These are phyloP conservation scores for Colletotrichum musicola DNA, from an alignment of 2,329 filamentous ascomycete genomes.

Conservation along the genomic window DNA sequence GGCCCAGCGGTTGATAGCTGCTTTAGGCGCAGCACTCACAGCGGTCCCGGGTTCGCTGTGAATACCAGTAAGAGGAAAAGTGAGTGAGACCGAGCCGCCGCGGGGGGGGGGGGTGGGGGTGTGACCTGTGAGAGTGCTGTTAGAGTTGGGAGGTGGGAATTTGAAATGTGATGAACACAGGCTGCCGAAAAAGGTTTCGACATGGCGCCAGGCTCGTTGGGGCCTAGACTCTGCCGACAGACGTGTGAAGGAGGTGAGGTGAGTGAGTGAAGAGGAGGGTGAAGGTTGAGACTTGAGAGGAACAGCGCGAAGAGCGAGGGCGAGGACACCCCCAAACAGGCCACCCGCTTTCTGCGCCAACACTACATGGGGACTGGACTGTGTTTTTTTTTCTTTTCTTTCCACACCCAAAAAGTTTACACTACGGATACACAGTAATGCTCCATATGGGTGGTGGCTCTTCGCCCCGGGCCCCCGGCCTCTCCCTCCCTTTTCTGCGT, in stretches of 20 bases:
- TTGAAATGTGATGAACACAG: conserved; percentile 2
- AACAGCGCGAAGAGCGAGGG: too few species aligned
- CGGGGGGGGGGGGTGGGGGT: too few species aligned
- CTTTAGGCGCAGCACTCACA: neutral
- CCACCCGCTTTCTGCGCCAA: conserved; percentile 9
- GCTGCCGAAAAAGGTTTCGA: neutral
- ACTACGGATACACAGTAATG: too few species aligned
- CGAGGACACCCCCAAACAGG: too few species aligned
- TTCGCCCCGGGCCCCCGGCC: conserved; percentile 10
- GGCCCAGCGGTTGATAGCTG: neutral
- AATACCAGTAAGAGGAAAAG: neutral
- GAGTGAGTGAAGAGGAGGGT: neutral
- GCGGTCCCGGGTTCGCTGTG: neutral
- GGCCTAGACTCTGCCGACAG: neutral
- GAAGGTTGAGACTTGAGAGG: too few species aligned
- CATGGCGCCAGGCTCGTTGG: neutral
- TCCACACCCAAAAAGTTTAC: too few species aligned
- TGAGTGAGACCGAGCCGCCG: too few species aligned
- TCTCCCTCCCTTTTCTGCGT: conserved; percentile 17
- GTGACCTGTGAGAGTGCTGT: neutral
- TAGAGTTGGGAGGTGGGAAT: conserved; percentile 1
- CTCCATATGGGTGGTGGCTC: conserved; percentile 8
- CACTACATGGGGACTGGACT: too few species aligned
- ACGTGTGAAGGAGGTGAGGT: conserved; percentile 12
- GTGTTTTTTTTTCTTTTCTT: too few species aligned